These are phyloP conservation scores for Aureobasidium sp. DNA, from an alignment of 2,329 filamentous ascomycete species.

Conservation along the genomic window DNA sequence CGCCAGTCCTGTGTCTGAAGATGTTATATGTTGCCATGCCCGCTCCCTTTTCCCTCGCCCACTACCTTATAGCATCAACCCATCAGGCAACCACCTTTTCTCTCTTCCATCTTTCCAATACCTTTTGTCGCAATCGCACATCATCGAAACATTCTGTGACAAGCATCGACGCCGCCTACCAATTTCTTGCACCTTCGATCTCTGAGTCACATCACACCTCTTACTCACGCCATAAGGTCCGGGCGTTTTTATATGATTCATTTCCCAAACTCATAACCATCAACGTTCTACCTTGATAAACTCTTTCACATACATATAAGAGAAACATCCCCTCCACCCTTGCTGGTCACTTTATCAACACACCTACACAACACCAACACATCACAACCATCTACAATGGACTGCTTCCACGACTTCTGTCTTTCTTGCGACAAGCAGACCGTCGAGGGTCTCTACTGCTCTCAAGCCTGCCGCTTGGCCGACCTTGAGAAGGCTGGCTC, in stretches of 20 bases:
- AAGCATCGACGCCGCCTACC: slow-evolving; percentile 11
- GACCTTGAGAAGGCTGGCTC: slow-evolving; percentile 78
- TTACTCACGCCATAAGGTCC: slow-evolving; percentile 24
- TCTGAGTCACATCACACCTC: slow-evolving; percentile 15
- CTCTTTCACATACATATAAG: slow-evolving; percentile 16
- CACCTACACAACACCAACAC: background rate
- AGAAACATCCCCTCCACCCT: background rate
- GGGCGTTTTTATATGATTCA: slow-evolving; percentile 23
- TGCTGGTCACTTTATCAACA: background rate
- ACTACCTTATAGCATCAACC: background rate
- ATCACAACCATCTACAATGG: slow-evolving; percentile 37
- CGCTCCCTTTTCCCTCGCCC: background rate
- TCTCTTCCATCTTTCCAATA: slow-evolving; percentile 3
- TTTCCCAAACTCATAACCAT: slow-evolving; percentile 21
- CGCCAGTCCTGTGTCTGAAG: slow-evolving; percentile 17
- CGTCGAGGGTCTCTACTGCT: slow-evolving; percentile 87
- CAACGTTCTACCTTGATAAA: slow-evolving; percentile 22
- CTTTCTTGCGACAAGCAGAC: slow-evolving; percentile 94
- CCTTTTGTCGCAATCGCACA: slow-evolving; percentile 20
- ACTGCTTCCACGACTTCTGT: slow-evolving; percentile 94
- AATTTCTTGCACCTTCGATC: slow-evolving; percentile 16
- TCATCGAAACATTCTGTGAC: slow-evolving; percentile 17
- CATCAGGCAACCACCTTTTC: background rate
- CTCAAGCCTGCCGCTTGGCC: slow-evolving; percentile 87
- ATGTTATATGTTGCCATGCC: slow-evolving; percentile 21